Conservation (phyloP, 352 stramenopile species). For the Pythium vanterpoolii region DNA sequence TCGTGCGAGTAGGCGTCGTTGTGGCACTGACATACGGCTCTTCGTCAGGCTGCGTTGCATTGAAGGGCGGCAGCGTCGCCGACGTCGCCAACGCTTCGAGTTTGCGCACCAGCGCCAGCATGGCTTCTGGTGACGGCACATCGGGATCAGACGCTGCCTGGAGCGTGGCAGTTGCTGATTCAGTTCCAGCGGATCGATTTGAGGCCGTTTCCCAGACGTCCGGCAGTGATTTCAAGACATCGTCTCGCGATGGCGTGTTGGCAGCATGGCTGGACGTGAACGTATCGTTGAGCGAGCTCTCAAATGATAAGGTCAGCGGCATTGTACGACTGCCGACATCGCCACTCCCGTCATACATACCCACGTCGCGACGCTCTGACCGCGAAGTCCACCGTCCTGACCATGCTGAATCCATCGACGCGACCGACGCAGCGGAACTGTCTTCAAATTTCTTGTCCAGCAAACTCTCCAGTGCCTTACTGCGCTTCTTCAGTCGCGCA, state of each 20-base stretch:
- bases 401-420: conserved; percentile 9
- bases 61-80: background rate
- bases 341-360: background rate
- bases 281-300: conserved; percentile 21
- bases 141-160: conserved; percentile 15
- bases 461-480: conserved; percentile 46
- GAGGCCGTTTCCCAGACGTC: conserved; percentile 28
- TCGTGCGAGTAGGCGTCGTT: conserved; percentile 5
- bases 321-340: conserved; percentile 16
- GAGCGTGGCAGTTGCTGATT: conserved; percentile 20
- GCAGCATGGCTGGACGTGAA: conserved; percentile 3
- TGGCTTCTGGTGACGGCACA: conserved; percentile 34
- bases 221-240: background rate
- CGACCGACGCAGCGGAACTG: conserved; percentile 17
- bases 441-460: conserved; percentile 63
- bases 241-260: conserved; percentile 8
- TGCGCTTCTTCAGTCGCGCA: conserved; percentile 42
- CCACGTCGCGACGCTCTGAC: background rate
- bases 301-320: conserved; percentile 16
- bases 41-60: conserved; percentile 17
- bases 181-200: conserved; percentile 1
- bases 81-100: conserved; percentile 28
- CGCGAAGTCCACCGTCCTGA: conserved; percentile 10
- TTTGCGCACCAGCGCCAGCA: conserved; percentile 36
- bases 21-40: conserved; percentile 11